Evolutionary conservation across 1,284 basidiomycete species (phyloP), one percentile per base, ranked within the genome.

Genomic region (Peniophora sp.): DNA sequence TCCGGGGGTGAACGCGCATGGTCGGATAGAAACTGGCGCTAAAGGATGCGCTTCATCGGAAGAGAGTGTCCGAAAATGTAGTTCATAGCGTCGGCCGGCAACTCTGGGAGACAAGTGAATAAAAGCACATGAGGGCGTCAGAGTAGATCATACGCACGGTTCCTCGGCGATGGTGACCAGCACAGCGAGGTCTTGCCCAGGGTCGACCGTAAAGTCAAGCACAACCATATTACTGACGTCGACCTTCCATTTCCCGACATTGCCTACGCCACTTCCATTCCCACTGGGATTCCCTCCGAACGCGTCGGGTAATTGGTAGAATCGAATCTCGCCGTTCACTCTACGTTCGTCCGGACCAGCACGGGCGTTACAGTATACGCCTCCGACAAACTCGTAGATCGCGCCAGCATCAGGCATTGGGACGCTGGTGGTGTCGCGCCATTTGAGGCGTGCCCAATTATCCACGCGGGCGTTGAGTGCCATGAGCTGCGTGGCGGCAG

Each of bases 171-270:
- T 61, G 5, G 70, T 65, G 17, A 78, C 68, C 11, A 79, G 68
- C 11, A 75, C 69, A 22, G 78, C 63, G 9, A 79, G 58, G 57
- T 79, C 74, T 59, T 78, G 75, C 2, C 67, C 63, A 8, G 74
- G 75, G 61, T 77, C 75, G 69, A 79, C 76, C 0, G 75, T 76
- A 49, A 78, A 77, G 56, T 78, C 75, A 23, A 76, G 65, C 46
- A 77, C 68, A 32, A 62, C 64, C 24, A 72, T 51, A 41, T 69
- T 67, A 22, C 56, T 57, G 61, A 70, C 69, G 22, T 58, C 50
- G 54, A 75, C 70, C 0, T 68, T 71, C 74, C 73, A 76, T 11
- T 41, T 23, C 11, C 34, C 47, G 27, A 50, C 37, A 32, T 32
- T 12, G 27, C 12, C 12, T 12, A 32, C 27, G 47, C 24, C 55